These are phyloP conservation scores for Gossypium schwendimanii DNA, from an alignment of 441 rosid species.

Conservation along the genomic window DNA sequence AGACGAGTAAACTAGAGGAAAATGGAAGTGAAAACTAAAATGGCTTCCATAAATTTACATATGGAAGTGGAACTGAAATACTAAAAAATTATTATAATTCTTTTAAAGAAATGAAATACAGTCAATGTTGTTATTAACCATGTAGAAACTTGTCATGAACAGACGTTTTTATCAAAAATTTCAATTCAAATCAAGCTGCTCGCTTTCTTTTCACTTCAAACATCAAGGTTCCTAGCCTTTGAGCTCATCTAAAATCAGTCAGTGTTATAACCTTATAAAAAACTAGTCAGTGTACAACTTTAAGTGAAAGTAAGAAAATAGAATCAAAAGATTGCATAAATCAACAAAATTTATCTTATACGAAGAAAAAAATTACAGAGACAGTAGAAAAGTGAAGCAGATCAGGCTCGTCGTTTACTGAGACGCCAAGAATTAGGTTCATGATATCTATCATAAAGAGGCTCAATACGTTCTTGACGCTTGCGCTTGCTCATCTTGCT, in stretches of 20 bases:
- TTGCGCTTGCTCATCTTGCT: constrained; percentile 70
- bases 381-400: neutral
- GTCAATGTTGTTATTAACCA: no score
- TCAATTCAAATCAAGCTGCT: no score
- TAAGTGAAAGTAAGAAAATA: neutral
- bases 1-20: neutral
- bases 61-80: neutral
- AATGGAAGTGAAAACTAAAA: neutral
- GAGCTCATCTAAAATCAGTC: neutral
- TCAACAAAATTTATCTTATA: neutral
- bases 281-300: neutral
- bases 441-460: constrained; percentile 59
- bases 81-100: neutral
- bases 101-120: neutral
- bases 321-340: neutral
- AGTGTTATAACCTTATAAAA: neutral
- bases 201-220: neutral
- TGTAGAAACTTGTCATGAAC: no score
- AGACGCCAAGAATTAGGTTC: constrained; percentile 73
- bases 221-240: neutral
- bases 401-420: constrained; percentile 60
- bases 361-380: neutral
- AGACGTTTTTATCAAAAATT: no score
- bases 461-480: constrained; percentile 65
- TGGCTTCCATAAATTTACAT: neutral